phyloP scores from a whole-genome alignment of 768 basidiomycete genomes.

The Boletus rubescentipes region DNA sequence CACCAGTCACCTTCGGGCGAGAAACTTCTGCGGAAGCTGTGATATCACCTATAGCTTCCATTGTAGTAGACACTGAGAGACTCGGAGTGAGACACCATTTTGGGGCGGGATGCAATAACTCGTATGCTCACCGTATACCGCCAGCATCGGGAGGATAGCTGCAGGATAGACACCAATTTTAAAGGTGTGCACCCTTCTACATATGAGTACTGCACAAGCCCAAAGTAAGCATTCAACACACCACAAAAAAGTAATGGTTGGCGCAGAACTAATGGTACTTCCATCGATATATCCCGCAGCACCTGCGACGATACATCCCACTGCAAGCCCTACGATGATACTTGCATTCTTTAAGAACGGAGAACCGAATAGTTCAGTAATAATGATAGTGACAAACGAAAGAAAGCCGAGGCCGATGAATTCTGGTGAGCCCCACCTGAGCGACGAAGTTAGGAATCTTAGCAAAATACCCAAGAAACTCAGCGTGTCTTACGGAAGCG shows the following conservation, averaged over 20 bases:
- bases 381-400: conserved; percentile 70
- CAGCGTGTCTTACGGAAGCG: conserved; percentile 51
- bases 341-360: conserved; percentile 83
- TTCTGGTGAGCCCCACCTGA: conserved; percentile 76
- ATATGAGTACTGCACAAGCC: not conserved
- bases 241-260: conserved; percentile 83
- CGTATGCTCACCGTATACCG: conserved; percentile 48
- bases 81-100: conserved; percentile 5
- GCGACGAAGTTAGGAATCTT: not conserved
- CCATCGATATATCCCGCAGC: conserved; percentile 76
- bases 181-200: conserved; percentile 66
- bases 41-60: conserved; percentile 87
- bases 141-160: conserved; percentile 59
- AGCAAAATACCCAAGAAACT: not conserved
- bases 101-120: not conserved
- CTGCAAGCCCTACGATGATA: conserved; percentile 70
- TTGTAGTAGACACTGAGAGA: conserved; percentile 59
- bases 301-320: conserved; percentile 81
- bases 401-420: conserved; percentile 89
- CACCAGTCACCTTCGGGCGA: conserved; percentile 66
- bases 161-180: conserved; percentile 76
- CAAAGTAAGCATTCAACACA: conserved; percentile 13
- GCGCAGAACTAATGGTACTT: conserved; percentile 61
- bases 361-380: conserved; percentile 80
- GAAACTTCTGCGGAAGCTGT: conserved; percentile 84